These are phyloP conservation scores for Fusarium nisikadoi DNA, from an alignment of 2,329 filamentous ascomycete genomes.

Conservation along the genomic window DNA sequence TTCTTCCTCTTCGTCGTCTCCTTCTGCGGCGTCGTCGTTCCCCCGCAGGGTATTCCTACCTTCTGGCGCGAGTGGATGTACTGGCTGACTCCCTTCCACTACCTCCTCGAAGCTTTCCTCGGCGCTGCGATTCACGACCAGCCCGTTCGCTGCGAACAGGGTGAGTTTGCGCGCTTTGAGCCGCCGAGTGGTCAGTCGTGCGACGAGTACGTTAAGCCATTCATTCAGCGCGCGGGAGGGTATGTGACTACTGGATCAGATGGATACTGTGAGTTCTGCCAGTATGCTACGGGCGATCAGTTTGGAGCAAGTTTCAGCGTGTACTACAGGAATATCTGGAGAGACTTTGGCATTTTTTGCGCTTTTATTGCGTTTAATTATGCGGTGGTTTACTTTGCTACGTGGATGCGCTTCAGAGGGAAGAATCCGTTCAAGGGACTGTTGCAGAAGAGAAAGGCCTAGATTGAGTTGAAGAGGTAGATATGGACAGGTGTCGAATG, in stretches of 20 bases:
- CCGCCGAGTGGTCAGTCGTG: conserved; percentile 70
- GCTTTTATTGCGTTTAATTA: conserved; percentile 74
- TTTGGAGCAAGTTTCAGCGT: conserved; percentile 70
- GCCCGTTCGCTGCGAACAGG: conserved; percentile 63
- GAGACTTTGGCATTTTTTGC: conserved; percentile 73
- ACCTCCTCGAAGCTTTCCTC: conserved; percentile 71
- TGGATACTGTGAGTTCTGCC: conserved; percentile 72
- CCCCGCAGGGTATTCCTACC: conserved; percentile 64
- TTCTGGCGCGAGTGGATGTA: conserved; percentile 77
- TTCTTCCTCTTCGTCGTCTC: conserved; percentile 77
- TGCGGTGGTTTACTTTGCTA: conserved; percentile 51
- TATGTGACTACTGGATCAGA: conserved; percentile 67
- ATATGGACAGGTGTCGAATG: accelerated
- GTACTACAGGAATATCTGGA: conserved; percentile 70
- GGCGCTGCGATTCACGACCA: conserved; percentile 64
- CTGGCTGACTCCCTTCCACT: conserved; percentile 74
- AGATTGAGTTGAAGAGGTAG: not conserved
- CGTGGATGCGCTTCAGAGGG: conserved; percentile 53
- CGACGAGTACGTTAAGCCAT: conserved; percentile 65
- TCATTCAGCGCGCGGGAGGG: conserved; percentile 64
- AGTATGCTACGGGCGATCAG: conserved; percentile 68
- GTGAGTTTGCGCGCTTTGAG: conserved; percentile 69
- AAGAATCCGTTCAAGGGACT: conserved; percentile 52
- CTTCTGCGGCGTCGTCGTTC: conserved; percentile 78
- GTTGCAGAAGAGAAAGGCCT: conserved; percentile 41